phyloP scores from a whole-genome alignment of 148 eudicot genomes.

The Camellia japonica region DNA sequence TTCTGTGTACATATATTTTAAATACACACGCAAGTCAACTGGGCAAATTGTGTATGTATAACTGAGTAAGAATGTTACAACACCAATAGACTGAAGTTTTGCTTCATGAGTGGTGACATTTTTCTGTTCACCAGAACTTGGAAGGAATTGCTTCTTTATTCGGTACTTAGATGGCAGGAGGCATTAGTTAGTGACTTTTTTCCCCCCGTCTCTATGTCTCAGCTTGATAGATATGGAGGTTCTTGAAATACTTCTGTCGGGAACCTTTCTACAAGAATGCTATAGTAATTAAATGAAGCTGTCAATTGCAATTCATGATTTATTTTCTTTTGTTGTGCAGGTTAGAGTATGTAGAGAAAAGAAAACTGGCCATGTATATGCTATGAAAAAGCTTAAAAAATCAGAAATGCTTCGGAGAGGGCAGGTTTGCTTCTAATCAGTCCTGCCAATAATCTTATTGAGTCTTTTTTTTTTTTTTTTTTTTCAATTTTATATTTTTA shows the following conservation, averaged over 20 bases:
- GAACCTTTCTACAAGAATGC: background rate
- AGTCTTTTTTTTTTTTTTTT: background rate
- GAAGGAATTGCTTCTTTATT: background rate
- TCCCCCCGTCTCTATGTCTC: background rate
- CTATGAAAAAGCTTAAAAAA: constrained; percentile 97
- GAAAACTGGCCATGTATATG: constrained; percentile 86
- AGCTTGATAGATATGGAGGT: background rate
- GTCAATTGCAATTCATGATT: background rate
- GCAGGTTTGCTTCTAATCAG: constrained; percentile 50
- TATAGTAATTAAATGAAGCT: background rate
- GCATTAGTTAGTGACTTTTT: background rate
- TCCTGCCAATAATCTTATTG: constrained; percentile 3
- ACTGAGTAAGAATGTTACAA: background rate
- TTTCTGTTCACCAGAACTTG: background rate
- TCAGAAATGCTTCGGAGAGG: constrained; percentile 99
- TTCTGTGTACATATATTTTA: background rate
- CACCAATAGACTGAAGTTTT: background rate
- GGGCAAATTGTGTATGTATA: background rate
- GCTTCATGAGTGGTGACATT: background rate
- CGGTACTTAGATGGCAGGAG: background rate
- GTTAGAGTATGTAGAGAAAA: constrained; percentile 93
- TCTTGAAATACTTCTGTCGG: constrained; percentile 7
- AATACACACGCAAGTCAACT: background rate
- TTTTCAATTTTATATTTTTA: background rate
- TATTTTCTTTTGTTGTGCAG: constrained; percentile 32